These are phyloP conservation scores for Remersonia thermophila DNA, from an alignment of 2,329 filamentous ascomycete genomes.

Conservation along the genomic window DNA sequence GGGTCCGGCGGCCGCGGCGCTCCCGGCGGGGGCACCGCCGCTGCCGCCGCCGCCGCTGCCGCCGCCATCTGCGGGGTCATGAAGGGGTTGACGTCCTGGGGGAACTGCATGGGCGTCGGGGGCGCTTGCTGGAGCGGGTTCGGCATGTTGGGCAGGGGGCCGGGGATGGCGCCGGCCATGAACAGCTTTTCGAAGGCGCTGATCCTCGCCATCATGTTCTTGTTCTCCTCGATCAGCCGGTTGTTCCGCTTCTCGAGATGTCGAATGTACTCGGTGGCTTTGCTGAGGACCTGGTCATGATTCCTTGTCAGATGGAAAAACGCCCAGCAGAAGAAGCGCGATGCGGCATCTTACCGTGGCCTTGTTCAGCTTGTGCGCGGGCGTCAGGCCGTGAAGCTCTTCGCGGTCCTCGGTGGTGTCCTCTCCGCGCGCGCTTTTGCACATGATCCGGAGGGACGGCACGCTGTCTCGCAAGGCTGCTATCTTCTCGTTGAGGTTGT, in stretches of 20 bases:
- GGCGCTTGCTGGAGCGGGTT: conserved; percentile 39
- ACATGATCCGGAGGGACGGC: conserved; percentile 75
- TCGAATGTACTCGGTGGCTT: conserved; percentile 91
- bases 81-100: conserved; percentile 30
- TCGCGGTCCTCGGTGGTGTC: conserved; percentile 64
- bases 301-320: conserved; percentile 6
- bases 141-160: conserved; percentile 39
- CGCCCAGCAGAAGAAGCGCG: too few species aligned
- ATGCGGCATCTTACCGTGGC: conserved; percentile 67
- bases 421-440: conserved; percentile 55
- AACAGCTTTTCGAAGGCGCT: conserved; percentile 69
- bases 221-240: conserved; percentile 70
- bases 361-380: conserved; percentile 92
- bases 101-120: conserved; percentile 40
- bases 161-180: conserved; percentile 59
- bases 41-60: not conserved
- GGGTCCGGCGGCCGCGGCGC: conserved; percentile 14
- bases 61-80: conserved; percentile 31
- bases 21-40: too few species aligned
- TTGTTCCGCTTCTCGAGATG: conserved; percentile 87
- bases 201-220: conserved; percentile 63
- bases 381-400: conserved; percentile 68
- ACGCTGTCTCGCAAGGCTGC: conserved; percentile 84
- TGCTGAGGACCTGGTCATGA: conserved; percentile 56
- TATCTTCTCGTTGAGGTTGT: conserved; percentile 95